Conservation (phyloP, 768 basidiomycete species). For the Russula sp. region DNA sequence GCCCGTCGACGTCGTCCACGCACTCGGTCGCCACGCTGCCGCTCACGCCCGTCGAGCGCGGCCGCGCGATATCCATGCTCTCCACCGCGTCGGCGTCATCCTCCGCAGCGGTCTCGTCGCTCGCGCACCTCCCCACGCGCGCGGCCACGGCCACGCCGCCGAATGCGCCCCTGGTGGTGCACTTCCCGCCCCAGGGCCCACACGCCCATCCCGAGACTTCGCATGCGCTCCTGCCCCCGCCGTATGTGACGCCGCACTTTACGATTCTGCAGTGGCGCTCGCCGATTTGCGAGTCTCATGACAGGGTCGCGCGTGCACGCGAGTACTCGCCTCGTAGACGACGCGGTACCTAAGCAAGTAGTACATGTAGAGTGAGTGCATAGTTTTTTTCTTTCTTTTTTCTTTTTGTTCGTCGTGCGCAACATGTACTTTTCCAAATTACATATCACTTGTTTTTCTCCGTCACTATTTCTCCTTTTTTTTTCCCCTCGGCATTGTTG, state of each 20-base stretch:
- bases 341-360: background rate
- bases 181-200: slow-evolving; percentile 59
- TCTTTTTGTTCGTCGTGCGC: background rate
- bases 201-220: slow-evolving; percentile 49
- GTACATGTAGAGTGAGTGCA: background rate
- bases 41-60: slow-evolving; percentile 6
- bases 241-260: slow-evolving; percentile 64
- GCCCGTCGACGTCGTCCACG: slow-evolving; percentile 52
- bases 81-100: slow-evolving; percentile 29
- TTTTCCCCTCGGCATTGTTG: background rate
- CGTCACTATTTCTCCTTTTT: background rate
- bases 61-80: slow-evolving; percentile 21
- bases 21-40: slow-evolving; percentile 53
- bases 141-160: slow-evolving; percentile 28
- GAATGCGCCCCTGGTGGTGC: slow-evolving; percentile 40
- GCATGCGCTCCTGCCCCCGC: slow-evolving; percentile 65
- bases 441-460: background rate
- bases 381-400: background rate
- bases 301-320: slow-evolving; percentile 51
- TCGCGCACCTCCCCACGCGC: slow-evolving; percentile 36
- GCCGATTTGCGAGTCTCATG: slow-evolving; percentile 64
- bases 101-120: slow-evolving; percentile 26
- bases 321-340: background rate
- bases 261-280: slow-evolving; percentile 57
- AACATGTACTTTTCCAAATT: slow-evolving; percentile 4